Base-by-base conservation (phyloP, 306 rosid species). In the Carpinus fangiana region DNA sequence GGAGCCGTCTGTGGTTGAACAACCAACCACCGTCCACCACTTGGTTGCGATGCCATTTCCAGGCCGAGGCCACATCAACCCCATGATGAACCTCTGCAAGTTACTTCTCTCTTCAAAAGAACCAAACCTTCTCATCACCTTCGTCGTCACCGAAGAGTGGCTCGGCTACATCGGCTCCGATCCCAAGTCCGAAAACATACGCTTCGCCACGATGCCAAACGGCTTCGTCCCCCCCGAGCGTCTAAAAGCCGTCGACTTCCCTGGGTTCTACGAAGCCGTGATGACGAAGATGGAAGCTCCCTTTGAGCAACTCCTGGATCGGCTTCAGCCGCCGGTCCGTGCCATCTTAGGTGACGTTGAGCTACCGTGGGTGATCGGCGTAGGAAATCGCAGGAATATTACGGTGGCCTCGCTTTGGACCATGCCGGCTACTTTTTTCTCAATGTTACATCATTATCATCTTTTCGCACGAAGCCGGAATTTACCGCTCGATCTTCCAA, bases 31-130 rank as follows among this genome's bases (percentile, higher is more conserved):
- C 5, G 36, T 72, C 59, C 56, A 60, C 70, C 87, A 86, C 84
- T 45, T 81, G n/a, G 78, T 81, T 53, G 87, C 82, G 4, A 21
- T 83, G 78, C 87, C 90, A 2, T 83, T 12, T 45, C 90, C 90
- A 11, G 84, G 85, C 41, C 48, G 84, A 46, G 86, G 90, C 34
- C 87, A 83, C 56, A 36, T 86, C 62, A 83, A 86, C 69, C 60
- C 86, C 18, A 53, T 83, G 81, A 79, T 79, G 81, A 79, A 53
- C 78, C 20, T 83, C 78, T 83, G 86, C 86, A 83, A 83, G 50
- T 54, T 79, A 10, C 70, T 83, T 7, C 70, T 83, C 17, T 12
- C 73, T 64, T 83, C 75, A 54, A 78, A 51, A 72, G 55, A 43
- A 77, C 28, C 36, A 31, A 2, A 74, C 68, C 21, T 82, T 38